A percentile compares a stretch with the other conserved stretches of the same genome.
Conservation (phyloP, 169 alveolate species). For the Eimeria brunetti region DNA sequence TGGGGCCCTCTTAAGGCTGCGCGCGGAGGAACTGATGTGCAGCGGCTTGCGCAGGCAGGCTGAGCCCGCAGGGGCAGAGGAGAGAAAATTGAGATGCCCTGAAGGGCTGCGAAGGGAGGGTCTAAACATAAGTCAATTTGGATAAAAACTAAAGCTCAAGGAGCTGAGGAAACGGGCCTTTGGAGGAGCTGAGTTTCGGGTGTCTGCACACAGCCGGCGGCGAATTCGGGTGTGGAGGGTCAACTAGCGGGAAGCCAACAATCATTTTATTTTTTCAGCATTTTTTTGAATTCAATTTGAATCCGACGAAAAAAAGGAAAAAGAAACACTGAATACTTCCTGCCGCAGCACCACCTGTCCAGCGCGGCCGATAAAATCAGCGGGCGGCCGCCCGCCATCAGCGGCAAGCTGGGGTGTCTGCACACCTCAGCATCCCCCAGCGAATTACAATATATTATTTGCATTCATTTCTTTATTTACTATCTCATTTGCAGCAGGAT, state of each 20-base stretch:
- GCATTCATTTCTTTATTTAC: neutral
- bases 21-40: neutral
- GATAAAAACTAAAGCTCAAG: neutral
- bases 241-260: slow-evolving; percentile 33
- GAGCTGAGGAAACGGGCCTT: neutral
- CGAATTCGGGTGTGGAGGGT: slow-evolving; percentile 1
- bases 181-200: slow-evolving; percentile 13
- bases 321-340: neutral
- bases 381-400: slow-evolving; percentile 65
- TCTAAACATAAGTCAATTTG: neutral
- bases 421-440: neutral
- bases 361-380: slow-evolving; percentile 68
- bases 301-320: neutral
- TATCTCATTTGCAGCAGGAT: neutral
- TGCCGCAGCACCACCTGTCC: slow-evolving; percentile 58
- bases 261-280: slow-evolving; percentile 14
- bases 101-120: neutral
- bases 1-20: slow-evolving; percentile 25
- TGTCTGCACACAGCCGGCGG: slow-evolving; percentile 20
- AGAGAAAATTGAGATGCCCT: slow-evolving; percentile 7
- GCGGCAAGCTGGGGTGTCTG: slow-evolving; percentile 24
- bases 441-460: neutral
- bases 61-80: neutral
- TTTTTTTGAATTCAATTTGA: slow-evolving; percentile 3
- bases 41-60: neutral